These are phyloP conservation scores for Amanita muscaria DNA, from an alignment of 768 basidiomycete genomes.

Conservation along the genomic window DNA sequence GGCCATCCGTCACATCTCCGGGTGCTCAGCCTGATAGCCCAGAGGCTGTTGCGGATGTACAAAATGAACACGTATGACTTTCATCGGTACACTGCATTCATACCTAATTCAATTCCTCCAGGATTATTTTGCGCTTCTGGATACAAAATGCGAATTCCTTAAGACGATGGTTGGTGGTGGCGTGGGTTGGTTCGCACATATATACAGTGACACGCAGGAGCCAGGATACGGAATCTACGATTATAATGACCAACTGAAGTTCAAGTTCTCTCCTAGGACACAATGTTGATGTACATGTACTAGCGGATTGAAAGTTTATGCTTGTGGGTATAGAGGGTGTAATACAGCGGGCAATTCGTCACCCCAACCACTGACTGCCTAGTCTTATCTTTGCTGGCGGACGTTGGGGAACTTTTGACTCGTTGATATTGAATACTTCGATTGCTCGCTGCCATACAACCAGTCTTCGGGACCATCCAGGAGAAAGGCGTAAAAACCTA, in stretches of 20 bases:
- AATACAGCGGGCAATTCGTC: constrained; percentile 8
- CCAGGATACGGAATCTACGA: constrained; percentile 56
- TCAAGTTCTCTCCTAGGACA: constrained; percentile 44
- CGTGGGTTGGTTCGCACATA: constrained; percentile 61
- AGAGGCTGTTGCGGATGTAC: constrained; percentile 37
- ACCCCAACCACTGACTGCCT: constrained; percentile 71
- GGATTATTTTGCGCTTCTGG: constrained; percentile 44
- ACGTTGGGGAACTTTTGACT: constrained; percentile 70
- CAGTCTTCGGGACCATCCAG: neutral
- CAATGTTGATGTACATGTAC: constrained; percentile 25
- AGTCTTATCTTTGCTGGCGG: constrained; percentile 45
- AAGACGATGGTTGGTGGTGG: constrained; percentile 43
- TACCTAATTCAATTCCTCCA: neutral
- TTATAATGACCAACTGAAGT: constrained; percentile 32
- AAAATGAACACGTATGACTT: constrained; percentile 35
- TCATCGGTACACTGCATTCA: neutral
- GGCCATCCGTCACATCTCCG: constrained; percentile 48
- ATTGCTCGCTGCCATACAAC: constrained; percentile 66
- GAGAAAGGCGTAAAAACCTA: constrained; percentile 24
- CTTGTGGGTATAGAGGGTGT: neutral
- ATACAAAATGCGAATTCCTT: constrained; percentile 41
- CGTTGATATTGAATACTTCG: constrained; percentile 72
- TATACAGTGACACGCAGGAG: constrained; percentile 44
- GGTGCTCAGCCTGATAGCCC: constrained; percentile 48
- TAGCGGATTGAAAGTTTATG: too few relatives aligned